Evolutionary conservation across 1,139 yeast species (phyloP), one percentile per base, ranked within the genome.

Genomic region (Kodamaea anthophila): DNA sequence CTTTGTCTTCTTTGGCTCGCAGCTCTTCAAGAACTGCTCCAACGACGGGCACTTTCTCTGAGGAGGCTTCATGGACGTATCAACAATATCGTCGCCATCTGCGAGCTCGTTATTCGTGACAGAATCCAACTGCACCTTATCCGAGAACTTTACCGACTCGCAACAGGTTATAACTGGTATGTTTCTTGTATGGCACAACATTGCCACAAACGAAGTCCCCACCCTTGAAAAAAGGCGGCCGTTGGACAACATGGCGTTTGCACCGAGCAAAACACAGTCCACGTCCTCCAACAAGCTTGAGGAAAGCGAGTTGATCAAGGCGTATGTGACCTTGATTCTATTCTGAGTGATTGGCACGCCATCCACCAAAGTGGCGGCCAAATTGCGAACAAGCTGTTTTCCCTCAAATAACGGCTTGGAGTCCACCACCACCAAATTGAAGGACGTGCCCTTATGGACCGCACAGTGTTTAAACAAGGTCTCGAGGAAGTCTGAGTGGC

Each of bases 381-480:
- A 67, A 27, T 68, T 66, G 28, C 69, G 66, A 8, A 91, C 82
- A 46, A 87, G 62, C 38, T 68, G 74, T 48, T 83, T 83, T 32
- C 98, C 99, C 58, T 93, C 99, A 49, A 86, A 91, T 34, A 91
- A 64, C 4, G 99, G 98, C 46, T 94, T 75, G n/a, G 96, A 83
- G 55, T 93, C 98, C 27, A 88, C 94, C 23, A 91, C 81, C 28
- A 87, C 77, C 34, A 93, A 85, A 36, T 78, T 74, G 57, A 93
- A 86, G 27, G 64, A 64, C 49, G 83, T 86, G 28, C 73, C 68
- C 38, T 78, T 70, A 31, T 71, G 74, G 13, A 53, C 37, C 3
- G 68, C 72, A 49, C 96, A 91, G 42, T 76, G 74, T 40, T 82
- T 64, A 49, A 93, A 77, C 24, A 91, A 65, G 35, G 82, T 77